Conservation (phyloP, 2,329 filamentous ascomycete genomes). For the Microdochium nivale region DNA sequence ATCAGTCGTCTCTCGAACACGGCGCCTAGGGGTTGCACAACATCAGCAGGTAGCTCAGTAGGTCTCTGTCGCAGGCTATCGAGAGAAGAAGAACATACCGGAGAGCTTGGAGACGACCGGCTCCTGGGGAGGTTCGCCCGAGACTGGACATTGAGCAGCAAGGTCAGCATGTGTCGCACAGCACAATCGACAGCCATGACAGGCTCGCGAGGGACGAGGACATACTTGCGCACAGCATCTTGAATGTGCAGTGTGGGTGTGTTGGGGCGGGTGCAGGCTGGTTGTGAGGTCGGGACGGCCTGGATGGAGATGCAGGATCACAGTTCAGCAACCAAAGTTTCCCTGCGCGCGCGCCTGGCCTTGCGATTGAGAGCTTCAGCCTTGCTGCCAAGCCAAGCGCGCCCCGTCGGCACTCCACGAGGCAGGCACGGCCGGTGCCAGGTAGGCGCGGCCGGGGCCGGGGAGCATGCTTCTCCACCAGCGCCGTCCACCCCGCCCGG, state of each 20-base stretch:
- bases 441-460: not conserved
- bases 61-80: no score
- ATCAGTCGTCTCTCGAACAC: constrained; percentile 94
- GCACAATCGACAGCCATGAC: not conserved
- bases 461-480: not conserved
- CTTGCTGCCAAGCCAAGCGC: not conserved
- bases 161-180: constrained; percentile 5
- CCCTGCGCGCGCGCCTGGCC: not conserved
- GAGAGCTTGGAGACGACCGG: constrained; percentile 93
- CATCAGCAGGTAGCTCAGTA: no score
- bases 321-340: not conserved
- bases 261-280: not conserved
- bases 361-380: not conserved
- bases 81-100: constrained; percentile 55
- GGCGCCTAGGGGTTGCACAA: constrained; percentile 46
- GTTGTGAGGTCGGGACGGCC: not conserved
- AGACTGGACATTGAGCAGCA: constrained; percentile 50
- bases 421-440: not conserved
- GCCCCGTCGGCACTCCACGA: no score
- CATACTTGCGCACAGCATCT: constrained; percentile 41
- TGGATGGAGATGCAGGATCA: not conserved
- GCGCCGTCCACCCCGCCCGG: not conserved
- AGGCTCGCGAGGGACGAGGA: constrained; percentile 1
- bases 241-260: constrained; percentile 3
- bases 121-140: constrained; percentile 89